These are phyloP conservation scores for Lasiodiplodia sp. DNA, from an alignment of 2,329 filamentous ascomycete genomes.

Conservation along the genomic window DNA sequence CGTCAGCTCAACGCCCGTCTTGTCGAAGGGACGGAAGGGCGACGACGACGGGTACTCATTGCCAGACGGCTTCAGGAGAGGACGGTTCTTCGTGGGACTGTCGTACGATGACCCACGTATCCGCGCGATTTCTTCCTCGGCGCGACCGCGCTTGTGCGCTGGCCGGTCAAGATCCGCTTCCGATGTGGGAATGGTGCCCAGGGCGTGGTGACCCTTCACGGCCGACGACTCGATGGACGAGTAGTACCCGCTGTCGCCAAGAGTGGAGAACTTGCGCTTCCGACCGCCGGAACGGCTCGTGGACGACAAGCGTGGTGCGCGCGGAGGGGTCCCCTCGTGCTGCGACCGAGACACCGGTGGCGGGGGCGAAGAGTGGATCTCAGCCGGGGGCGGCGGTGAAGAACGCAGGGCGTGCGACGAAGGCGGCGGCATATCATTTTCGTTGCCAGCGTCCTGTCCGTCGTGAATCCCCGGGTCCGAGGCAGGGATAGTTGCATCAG, in stretches of 20 bases:
- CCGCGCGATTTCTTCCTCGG: conserved; percentile 94
- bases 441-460: conserved; percentile 48
- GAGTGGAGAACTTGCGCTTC: conserved; percentile 78
- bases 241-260: conserved; percentile 96
- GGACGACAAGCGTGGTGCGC: conserved; percentile 65
- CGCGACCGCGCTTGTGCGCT: conserved; percentile 84
- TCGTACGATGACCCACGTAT: conserved; percentile 92
- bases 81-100: conserved; percentile 78
- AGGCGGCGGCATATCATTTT: conserved; percentile 52
- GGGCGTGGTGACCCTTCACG: conserved; percentile 71
- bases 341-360: conserved; percentile 71
- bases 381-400: conserved; percentile 73
- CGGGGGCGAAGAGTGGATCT: conserved; percentile 92
- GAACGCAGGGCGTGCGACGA: conserved; percentile 60
- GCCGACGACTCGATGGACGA: conserved; percentile 94
- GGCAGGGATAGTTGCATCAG: conserved; percentile 60
- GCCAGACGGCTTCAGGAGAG: conserved; percentile 57
- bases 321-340: conserved; percentile 78
- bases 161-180: conserved; percentile 78
- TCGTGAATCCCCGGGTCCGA: conserved; percentile 59
- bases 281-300: conserved; percentile 73
- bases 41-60: conserved; percentile 45
- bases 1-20: conserved; percentile 42
- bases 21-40: conserved; percentile 47
- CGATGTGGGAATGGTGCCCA: conserved; percentile 72